phyloP scores from a whole-genome alignment of 805 yeast species.

The Pichia eremophila region DNA sequence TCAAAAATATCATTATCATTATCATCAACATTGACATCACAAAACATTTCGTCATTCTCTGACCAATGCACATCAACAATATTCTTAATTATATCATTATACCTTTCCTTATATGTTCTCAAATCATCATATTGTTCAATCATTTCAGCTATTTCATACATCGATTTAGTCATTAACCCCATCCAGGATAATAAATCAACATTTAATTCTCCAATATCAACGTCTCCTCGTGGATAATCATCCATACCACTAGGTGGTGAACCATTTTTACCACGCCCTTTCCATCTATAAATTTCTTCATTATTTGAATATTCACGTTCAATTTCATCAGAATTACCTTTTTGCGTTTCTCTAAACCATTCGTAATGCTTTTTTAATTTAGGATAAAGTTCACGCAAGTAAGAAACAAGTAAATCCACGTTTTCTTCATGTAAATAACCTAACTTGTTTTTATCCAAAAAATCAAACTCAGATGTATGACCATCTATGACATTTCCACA shows the following conservation, averaged over 20 bases:
- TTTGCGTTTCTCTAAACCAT: conserved; percentile 78
- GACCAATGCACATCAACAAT: conserved; percentile 78
- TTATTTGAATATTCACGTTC: conserved; percentile 44
- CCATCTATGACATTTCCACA: conserved; percentile 9
- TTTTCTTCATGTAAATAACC: conserved; percentile 46
- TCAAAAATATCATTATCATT: conserved; percentile 57
- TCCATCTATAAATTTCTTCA: conserved; percentile 79
- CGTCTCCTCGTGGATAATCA: conserved; percentile 86
- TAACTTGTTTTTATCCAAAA: conserved; percentile 21
- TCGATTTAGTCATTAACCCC: conserved; percentile 81
- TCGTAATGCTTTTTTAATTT: conserved; percentile 66
- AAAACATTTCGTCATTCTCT: conserved; percentile 52
- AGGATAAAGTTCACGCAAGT: conserved; percentile 65
- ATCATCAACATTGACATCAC: conserved; percentile 75
- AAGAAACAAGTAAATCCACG: conserved; percentile 49
- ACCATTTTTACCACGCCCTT: conserved; percentile 78
- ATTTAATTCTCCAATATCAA: conserved; percentile 82
- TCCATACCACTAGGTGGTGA: conserved; percentile 91
- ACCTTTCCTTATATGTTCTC: conserved; percentile 41
- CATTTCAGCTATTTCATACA: conserved; percentile 61
- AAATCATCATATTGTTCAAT: conserved; percentile 54
- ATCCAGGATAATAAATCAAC: conserved; percentile 90
- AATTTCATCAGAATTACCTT: conserved; percentile 64
- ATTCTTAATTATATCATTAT: conserved; percentile 48
- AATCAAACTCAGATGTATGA: conserved; percentile 13